Percentiles rank a stretch among this genome's conserved stretches.
phyloP scores from a whole-genome alignment of 371 early-diverging fungal genomes.

The Zychaea mexicana region DNA sequence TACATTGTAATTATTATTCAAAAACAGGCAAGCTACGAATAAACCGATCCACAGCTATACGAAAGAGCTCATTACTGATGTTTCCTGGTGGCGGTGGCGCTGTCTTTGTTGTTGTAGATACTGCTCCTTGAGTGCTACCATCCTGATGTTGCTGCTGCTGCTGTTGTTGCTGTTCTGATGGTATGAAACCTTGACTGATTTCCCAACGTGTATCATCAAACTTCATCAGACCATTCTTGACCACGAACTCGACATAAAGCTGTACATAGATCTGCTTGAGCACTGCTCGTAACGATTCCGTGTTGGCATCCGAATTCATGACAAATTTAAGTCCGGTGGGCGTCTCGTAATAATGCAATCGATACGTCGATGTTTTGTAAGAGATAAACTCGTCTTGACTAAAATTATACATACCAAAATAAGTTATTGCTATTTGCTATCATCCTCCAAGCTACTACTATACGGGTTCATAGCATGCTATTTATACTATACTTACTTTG shows the following conservation, averaged over 20 bases:
- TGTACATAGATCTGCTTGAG: constrained; percentile 83
- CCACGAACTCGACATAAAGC: constrained; percentile 90
- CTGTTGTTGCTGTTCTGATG: constrained; percentile 20
- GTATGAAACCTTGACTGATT: constrained; percentile 43
- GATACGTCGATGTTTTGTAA: constrained; percentile 83
- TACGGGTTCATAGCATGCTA: too few species aligned
- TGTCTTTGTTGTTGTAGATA: constrained; percentile 2
- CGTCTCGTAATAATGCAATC: constrained; percentile 89
- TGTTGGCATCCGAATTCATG: constrained; percentile 79
- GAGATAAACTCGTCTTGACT: constrained; percentile 78
- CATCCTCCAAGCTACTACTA: too few species aligned
- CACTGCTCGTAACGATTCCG: constrained; percentile 65
- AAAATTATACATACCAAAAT: not conserved
- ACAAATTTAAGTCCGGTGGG: constrained; percentile 88
- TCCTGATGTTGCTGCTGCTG: constrained; percentile 19
- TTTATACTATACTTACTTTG: constrained; percentile 43
- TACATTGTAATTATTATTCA: constrained; percentile 15
- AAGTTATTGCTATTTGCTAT: not conserved
- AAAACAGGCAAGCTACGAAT: constrained; percentile 68
- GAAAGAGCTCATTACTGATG: constrained; percentile 73
- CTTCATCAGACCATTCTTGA: constrained; percentile 75
- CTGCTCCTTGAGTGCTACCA: constrained; percentile 9
- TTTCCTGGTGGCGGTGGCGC: constrained; percentile 52
- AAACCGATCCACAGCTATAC: constrained; percentile 67
- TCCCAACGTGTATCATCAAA: constrained; percentile 60